Conservation (phyloP, 2,329 filamentous ascomycete species). For the Dryadomyces quercus-mongolicae region DNA sequence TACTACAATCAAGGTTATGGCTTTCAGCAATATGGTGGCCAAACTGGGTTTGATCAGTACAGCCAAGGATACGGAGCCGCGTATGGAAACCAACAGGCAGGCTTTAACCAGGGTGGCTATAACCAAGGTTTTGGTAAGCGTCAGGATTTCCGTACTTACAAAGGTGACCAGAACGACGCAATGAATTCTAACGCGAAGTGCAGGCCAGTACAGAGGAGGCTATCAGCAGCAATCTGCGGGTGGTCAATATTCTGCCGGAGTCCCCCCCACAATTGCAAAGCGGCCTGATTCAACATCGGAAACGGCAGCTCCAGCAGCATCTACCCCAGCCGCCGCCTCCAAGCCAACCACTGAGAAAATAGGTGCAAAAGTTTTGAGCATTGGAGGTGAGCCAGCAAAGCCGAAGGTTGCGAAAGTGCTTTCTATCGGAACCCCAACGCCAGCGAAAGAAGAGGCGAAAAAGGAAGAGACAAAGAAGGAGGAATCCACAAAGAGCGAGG, state of each 20-base stretch:
- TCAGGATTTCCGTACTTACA: neutral
- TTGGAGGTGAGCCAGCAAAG: constrained; percentile 43
- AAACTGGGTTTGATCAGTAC: constrained; percentile 37
- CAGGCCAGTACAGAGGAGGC: constrained; percentile 22
- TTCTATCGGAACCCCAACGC: constrained; percentile 45
- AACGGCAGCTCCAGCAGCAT: constrained; percentile 28
- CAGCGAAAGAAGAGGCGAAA: constrained; percentile 34
- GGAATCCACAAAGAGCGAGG: constrained; percentile 15
- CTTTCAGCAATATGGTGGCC: constrained; percentile 30
- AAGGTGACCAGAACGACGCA: neutral
- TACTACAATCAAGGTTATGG: constrained; percentile 14
- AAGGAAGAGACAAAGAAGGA: constrained; percentile 33
- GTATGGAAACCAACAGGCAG: constrained; percentile 8
- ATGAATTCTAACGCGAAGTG: neutral
- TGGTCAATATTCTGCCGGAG: constrained; percentile 18
- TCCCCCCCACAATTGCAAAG: constrained; percentile 52
- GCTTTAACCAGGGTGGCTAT: constrained; percentile 25
- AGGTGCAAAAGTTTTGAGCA: constrained; percentile 52
- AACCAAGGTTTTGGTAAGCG: constrained; percentile 32
- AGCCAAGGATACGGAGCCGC: constrained; percentile 17
- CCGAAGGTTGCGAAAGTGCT: constrained; percentile 51
- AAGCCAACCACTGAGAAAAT: constrained; percentile 40
- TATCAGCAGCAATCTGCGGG: constrained; percentile 25
- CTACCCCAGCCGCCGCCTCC: constrained; percentile 28
- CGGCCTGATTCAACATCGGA: constrained; percentile 38